phyloP scores from a whole-genome alignment of 2,329 filamentous ascomycete genomes.

The Penicillium sp. region DNA sequence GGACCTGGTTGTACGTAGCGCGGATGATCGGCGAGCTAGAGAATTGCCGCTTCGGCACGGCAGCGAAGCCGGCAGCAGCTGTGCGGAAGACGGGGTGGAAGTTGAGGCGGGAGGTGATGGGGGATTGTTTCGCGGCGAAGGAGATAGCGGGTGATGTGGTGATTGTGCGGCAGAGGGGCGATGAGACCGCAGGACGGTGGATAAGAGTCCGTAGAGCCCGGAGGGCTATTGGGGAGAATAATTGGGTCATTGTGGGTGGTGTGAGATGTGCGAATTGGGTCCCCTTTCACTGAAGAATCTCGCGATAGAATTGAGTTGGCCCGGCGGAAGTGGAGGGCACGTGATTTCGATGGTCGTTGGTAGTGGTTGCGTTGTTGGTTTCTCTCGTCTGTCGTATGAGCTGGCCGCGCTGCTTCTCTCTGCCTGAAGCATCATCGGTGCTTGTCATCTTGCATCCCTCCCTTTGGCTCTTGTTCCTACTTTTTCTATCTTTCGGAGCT shows the following conservation, averaged over 20 bases:
- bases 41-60: constrained; percentile 48
- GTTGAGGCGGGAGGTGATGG: constrained; percentile 22
- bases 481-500: constrained; percentile 8
- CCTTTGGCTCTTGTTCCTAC: constrained; percentile 10
- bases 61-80: constrained; percentile 19
- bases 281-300: constrained; percentile 11
- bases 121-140: constrained; percentile 20
- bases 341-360: constrained; percentile 18
- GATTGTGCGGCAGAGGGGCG: constrained; percentile 26
- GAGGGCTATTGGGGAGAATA: constrained; percentile 37
- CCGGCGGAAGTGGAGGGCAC: constrained; percentile 16
- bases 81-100: constrained; percentile 35
- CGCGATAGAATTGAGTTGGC: constrained; percentile 13
- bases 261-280: neutral
- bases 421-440: constrained; percentile 23
- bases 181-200: constrained; percentile 26
- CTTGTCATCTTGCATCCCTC: constrained; percentile 20
- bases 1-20: constrained; percentile 72
- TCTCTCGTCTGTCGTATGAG: constrained; percentile 30
- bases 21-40: constrained; percentile 57
- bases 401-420: constrained; percentile 37
- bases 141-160: constrained; percentile 20
- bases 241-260: constrained; percentile 33
- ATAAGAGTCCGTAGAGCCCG: constrained; percentile 37
- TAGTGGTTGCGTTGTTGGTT: constrained; percentile 28